Base-by-base conservation (phyloP, 345 rosid genomes). In the Cardamine chenopodiifolia region DNA sequence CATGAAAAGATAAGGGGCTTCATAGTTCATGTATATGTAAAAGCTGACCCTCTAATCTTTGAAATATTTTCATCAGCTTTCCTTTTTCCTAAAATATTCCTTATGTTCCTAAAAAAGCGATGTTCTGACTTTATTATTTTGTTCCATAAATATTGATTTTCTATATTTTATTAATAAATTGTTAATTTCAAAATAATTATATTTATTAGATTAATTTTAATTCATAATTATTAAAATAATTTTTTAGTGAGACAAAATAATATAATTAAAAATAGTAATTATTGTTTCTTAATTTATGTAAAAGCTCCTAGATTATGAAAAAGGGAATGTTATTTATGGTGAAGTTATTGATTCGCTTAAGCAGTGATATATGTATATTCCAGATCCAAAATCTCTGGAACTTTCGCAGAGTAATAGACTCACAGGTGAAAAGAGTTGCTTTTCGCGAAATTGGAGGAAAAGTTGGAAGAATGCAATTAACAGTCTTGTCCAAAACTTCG, bases 321-420 rank as follows among this genome's bases (percentile, higher is more conserved):
- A n/a, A n/a, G n/a, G n/a, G n/a, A n/a, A n/a, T n/a, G n/a, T n/a
- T 57, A 55, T 4, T 11, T 9, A 13, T 19, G 12, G 47, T 35
- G 20, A 64, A 25, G 23, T 62, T 63, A 2, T 42, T 8, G 35
- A 63, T 42, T 42, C 23, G 15, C 10, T 26, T n/a, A 44, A 22
- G 22, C 35, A 62, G 34, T 11, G 5, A 57, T 57, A n/a, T 4
- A 31, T 28, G 17, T 47, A n/a, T 31, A 26, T 22, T 60, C 11
- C 0, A 32, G 29, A 62, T 56, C 79, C 75, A 62, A 62, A 55
- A 70, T 62, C 13, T 62, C 63, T 47, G 80, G 67, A 77, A 70
- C 72, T 77, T 77, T 70, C 53, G 59, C 13, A 75, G 56, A 52
- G 37, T 20, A 7, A 39, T 62, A 71, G 35, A 49, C 47, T 37